Conservation (phyloP, 129 eudicot genomes). For the Saposhnikovia divaricata region DNA sequence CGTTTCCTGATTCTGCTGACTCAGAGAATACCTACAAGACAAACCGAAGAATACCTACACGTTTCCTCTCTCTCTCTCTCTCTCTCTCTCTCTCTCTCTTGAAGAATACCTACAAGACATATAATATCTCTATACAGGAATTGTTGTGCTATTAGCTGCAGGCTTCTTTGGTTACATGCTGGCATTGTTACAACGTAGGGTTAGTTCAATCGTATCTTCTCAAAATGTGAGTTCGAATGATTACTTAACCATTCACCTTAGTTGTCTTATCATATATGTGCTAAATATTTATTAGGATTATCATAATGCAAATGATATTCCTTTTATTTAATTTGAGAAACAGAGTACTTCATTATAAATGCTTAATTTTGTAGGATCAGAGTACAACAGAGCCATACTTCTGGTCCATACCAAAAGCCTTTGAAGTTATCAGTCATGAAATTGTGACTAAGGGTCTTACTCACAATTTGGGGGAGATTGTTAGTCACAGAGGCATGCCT, state of each 20-base stretch:
- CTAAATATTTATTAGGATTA: background rate
- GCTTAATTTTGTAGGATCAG: slow-evolving; percentile 33
- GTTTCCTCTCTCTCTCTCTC: no score
- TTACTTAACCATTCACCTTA: background rate
- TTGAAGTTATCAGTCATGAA: slow-evolving; percentile 31
- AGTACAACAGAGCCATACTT: slow-evolving; percentile 27
- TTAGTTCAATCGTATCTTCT: slow-evolving; percentile 52
- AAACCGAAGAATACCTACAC: no score
- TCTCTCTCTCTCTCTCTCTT: no score
- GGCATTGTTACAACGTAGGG: slow-evolving; percentile 79
- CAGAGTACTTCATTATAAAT: background rate
- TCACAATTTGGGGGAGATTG: no score
- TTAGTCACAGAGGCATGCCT: no score
- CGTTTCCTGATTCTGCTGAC: no score
- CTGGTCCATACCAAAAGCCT: slow-evolving; percentile 45
- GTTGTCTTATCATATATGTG: background rate
- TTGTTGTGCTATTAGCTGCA: slow-evolving; percentile 77
- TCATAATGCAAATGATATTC: background rate
- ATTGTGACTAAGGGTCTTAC: no score
- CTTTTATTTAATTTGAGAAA: background rate
- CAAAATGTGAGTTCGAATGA: slow-evolving; percentile 31
- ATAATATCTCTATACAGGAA: slow-evolving; percentile 34
- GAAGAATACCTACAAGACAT: background rate
- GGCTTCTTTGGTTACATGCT: slow-evolving; percentile 98
- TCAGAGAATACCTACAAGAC: no score